Base-by-base conservation (phyloP, 176 grass and related monocot species). In the Phoenix dactylifera region DNA sequence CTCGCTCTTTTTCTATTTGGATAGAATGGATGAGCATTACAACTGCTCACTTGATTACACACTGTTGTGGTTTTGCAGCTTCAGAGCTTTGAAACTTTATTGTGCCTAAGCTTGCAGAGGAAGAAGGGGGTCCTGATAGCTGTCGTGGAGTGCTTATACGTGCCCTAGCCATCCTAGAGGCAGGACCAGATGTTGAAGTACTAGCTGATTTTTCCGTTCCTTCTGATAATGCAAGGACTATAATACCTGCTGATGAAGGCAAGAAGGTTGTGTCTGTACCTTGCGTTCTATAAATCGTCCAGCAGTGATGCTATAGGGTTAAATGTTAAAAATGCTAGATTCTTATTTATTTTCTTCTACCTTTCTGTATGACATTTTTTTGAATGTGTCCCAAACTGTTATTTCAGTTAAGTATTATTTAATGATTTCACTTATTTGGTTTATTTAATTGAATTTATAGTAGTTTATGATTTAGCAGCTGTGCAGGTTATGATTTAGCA, bases 101-200 rank as follows among this genome's bases (percentile, higher is more conserved):
- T 91, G 1, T 88, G 29, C 84, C 93, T 54, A 88, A 83, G 62
- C 80, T 97, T 76, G 78, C 78, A 24, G 81, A 87, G 61, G 79
- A 85, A 24, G 87, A 85, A 91, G 92, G 92, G 9, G 92, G 87
- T 4, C 79, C 39, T 56, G 16, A 63, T 64, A 76, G 68, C 20
- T 91, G 76, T 32, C 83, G 92, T 70, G 92, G 84, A 17, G 87
- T 97, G 52, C 88, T 97, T 84, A 91, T 97, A 72, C 78, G 92
- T 7, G 92, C 92, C 55, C 92, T 84, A 65, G 92, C 87, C 61
- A 97, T 97, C 69, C 48, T 97, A 80, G 87, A 91, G 71, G 92
- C 77, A 18, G 92, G 87, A 12, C 58, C 76, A 18, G 66, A 82
- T 72, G 92, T 97, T 54, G 92, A 97, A 72, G 57, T 97, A 68